Percentiles rank a stretch among this genome's conserved stretches.
Evolutionary conservation across 2,329 filamentous ascomycete species (phyloP).

Genomic region (Nemania bipapillata): DNA sequence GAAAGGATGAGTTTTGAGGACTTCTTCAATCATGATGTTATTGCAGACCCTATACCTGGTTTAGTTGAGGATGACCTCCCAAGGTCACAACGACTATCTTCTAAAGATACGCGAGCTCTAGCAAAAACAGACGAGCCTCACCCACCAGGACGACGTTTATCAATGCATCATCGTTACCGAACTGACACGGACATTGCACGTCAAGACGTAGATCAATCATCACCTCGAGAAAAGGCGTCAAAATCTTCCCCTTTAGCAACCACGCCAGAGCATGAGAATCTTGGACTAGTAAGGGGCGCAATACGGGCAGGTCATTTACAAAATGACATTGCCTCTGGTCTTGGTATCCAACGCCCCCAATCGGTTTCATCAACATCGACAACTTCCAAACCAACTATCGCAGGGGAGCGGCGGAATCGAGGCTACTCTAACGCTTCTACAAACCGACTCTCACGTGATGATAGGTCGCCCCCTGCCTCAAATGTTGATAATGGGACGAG

Average conservation of each 20-base stretch:
- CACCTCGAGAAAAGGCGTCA: slow-evolving; percentile 57
- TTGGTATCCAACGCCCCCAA: slow-evolving; percentile 63
- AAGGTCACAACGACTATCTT: slow-evolving; percentile 50
- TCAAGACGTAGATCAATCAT: slow-evolving; percentile 52
- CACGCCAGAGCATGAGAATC: slow-evolving; percentile 53
- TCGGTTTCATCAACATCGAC: slow-evolving; percentile 62
- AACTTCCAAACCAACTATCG: slow-evolving; percentile 56
- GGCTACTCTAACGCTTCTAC: slow-evolving; percentile 56
- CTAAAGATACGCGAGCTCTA: slow-evolving; percentile 52
- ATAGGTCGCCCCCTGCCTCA: slow-evolving; percentile 51
- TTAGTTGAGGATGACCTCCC: slow-evolving; percentile 80
- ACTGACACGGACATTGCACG: slow-evolving; percentile 53
- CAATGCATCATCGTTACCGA: slow-evolving; percentile 56
- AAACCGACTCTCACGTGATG: slow-evolving; percentile 51
- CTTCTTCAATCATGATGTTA: slow-evolving; percentile 81
- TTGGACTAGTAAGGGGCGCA: slow-evolving; percentile 47
- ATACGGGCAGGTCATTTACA: slow-evolving; percentile 54
- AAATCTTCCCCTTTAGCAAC: slow-evolving; percentile 59
- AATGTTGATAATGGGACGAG: slow-evolving; percentile 52
- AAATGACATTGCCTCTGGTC: slow-evolving; percentile 60
- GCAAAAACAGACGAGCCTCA: slow-evolving; percentile 50
- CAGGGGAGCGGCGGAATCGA: slow-evolving; percentile 54
- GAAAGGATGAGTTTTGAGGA: slow-evolving; percentile 86
- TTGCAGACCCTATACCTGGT: slow-evolving; percentile 80
- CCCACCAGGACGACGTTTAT: slow-evolving; percentile 51